These are phyloP conservation scores for Schizochytrium sp. DNA, from an alignment of 108 stramenopile species.

Conservation along the genomic window DNA sequence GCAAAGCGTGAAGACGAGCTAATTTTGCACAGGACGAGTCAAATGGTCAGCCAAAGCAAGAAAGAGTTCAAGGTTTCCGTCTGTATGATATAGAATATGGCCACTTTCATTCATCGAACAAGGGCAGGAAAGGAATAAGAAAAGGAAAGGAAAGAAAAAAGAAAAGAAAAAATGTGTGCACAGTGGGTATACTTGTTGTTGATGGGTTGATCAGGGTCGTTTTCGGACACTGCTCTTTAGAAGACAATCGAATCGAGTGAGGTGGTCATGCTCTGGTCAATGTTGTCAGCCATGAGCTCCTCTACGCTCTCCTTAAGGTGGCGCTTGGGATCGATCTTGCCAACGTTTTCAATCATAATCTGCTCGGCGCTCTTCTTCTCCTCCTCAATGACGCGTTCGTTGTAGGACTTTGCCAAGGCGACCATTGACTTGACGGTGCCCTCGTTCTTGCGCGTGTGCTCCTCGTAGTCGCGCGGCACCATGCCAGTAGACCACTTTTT, in stretches of 20 bases:
- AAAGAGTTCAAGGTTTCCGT: no score
- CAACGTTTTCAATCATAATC: slow-evolving; percentile 58
- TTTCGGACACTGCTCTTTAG: not conserved
- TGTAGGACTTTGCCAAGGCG: slow-evolving; percentile 80
- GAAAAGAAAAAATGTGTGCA: no score
- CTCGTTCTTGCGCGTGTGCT: slow-evolving; percentile 71
- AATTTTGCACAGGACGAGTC: no score
- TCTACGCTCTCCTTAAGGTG: slow-evolving; percentile 77
- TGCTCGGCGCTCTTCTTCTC: slow-evolving; percentile 47
- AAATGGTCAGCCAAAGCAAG: no score
- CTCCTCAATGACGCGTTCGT: slow-evolving; percentile 63
- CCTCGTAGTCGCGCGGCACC: slow-evolving; percentile 73
- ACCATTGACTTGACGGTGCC: slow-evolving; percentile 78
- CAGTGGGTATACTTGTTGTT: no score
- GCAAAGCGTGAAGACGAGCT: no score
- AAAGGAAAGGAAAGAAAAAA: no score
- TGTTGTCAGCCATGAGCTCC: slow-evolving; percentile 88
- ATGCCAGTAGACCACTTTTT: slow-evolving; percentile 79
- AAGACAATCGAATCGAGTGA: slow-evolving; percentile 98
- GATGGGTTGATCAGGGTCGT: no score
- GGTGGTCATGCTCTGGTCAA: slow-evolving; percentile 91
- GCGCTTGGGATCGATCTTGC: slow-evolving; percentile 89
- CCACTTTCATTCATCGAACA: no score
- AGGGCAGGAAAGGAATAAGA: no score
- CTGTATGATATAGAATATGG: no score